Evolutionary conservation across 2,329 filamentous ascomycete genomes (phyloP), one percentile per base, ranked within the genome.

Genomic region (Aspergillus calidoustus): DNA sequence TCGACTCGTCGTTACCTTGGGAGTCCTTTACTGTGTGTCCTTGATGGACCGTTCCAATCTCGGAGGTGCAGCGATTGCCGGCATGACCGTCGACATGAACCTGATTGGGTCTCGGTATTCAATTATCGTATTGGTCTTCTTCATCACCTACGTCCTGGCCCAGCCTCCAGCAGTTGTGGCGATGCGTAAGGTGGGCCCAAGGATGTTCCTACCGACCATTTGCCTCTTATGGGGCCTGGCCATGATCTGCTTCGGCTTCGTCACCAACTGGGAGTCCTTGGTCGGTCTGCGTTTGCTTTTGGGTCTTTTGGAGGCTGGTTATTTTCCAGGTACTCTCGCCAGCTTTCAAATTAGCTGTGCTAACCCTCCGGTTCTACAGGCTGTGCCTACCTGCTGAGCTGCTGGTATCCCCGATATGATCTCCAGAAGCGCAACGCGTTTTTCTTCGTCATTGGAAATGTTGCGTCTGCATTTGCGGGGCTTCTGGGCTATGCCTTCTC

Each of bases 1-100:
- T 8, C 60, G 64, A 3, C 51, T 66, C 7, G 57, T 64, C 5
- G 38, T 58, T 1, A 54, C 54, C 1, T 51, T 64, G 11, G 64
- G 60, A 6, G 25, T 60, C 2, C 46, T 62, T 15, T 63, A 58
- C 30, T 53, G 51, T 7, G 55, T 63, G 19, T 61, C 54, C 38
- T 30, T 65, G 55, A 58, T 65, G 28, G 64, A 66, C 34, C 50
- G 59, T n/a, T 62, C 59, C 6, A 62, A 66, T 48, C 23, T 66
- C 8, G 64, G 59, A 38, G 59, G 50, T 58, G 64, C 64, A 28
- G 54, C 56, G 13, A 60, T 66, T 38, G 62, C 62, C 13, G 47
- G 47, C n/a, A 50, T 50, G 47, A 25, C 22, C 1, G 28, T 13
- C n/a, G 47, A 50, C 47, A 22, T 50, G n/a, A 15, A 6, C 3